Conservation (phyloP, 495 filamentous ascomycete genomes). For the Hypoxylon lenormandii region DNA sequence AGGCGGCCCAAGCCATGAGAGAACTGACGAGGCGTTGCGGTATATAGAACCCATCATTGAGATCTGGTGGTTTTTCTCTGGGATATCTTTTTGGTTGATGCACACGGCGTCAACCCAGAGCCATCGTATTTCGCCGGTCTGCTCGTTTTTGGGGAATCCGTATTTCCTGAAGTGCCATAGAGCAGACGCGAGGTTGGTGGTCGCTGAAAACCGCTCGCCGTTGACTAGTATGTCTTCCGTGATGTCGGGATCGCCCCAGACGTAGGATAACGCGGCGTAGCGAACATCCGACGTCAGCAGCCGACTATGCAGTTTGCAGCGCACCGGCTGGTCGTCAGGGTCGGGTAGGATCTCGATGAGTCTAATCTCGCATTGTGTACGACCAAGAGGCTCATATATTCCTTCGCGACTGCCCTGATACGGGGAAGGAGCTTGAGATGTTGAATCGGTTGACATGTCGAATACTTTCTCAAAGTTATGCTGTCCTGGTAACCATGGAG, state of each 20-base stretch:
- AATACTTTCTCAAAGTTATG: too few relatives aligned
- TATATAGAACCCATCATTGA: conserved; percentile 46
- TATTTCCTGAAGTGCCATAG: conserved; percentile 22
- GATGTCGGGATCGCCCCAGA: conserved; percentile 39
- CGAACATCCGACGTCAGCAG: too few relatives aligned
- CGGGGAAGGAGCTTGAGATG: too few relatives aligned
- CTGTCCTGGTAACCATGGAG: too few relatives aligned
- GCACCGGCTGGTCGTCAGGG: too few relatives aligned
- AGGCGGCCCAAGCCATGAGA: not conserved
- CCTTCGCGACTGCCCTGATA: too few relatives aligned
- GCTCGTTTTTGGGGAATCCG: not conserved
- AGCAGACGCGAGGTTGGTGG: conserved; percentile 29
- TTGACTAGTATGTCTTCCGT: conserved; percentile 30
- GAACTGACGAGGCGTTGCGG: not conserved
- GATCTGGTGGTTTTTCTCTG: conserved; percentile 42
- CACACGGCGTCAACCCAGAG: conserved; percentile 42
- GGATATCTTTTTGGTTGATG: conserved; percentile 43
- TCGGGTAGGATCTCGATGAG: too few relatives aligned
- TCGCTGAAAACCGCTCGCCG: conserved; percentile 23
- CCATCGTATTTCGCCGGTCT: not conserved
- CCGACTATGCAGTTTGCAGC: too few relatives aligned
- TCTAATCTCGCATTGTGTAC: too few relatives aligned
- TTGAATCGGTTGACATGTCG: too few relatives aligned
- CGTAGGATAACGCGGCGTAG: conserved; percentile 28
- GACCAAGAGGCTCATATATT: too few relatives aligned